Evolutionary conservation across 2,329 filamentous ascomycete genomes (phyloP).

Genomic region (Lecanicillium sp.): DNA sequence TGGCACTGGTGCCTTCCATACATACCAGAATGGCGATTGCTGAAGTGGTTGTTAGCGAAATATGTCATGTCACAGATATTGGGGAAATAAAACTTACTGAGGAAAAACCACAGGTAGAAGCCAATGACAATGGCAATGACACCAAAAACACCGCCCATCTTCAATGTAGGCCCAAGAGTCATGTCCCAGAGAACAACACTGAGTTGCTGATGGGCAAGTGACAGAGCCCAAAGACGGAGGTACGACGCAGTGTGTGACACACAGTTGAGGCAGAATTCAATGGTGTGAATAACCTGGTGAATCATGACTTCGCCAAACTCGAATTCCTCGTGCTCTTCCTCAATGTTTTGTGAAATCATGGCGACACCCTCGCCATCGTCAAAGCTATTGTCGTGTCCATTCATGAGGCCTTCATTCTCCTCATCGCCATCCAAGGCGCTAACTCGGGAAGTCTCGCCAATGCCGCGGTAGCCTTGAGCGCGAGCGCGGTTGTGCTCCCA

Average conservation of each 20-base stretch:
- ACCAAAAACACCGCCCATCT: constrained; percentile 55
- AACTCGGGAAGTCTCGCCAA: constrained; percentile 81
- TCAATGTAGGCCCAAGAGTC: constrained; percentile 76
- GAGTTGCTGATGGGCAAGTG: constrained; percentile 94
- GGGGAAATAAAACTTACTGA: constrained; percentile 40
- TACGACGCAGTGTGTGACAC: constrained; percentile 98
- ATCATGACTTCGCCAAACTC: constrained; percentile 98
- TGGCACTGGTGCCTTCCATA: constrained; percentile 94
- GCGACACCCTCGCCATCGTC: constrained; percentile 72
- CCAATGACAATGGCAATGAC: constrained; percentile 73
- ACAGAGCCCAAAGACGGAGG: constrained; percentile 95
- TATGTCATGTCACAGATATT: background rate
- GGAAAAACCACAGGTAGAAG: constrained; percentile 85
- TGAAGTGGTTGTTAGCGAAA: constrained; percentile 18
- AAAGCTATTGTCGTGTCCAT: constrained; percentile 50
- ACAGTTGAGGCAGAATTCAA: constrained; percentile 98
- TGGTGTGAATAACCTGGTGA: constrained; percentile 97
- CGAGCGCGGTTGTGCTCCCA: constrained; percentile 88
- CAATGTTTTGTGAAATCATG: constrained; percentile 82
- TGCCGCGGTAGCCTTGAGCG: constrained; percentile 82
- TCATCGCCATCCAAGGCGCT: constrained; percentile 88
- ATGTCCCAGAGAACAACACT: constrained; percentile 94
- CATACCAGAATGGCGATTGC: constrained; percentile 63
- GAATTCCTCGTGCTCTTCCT: constrained; percentile 88
- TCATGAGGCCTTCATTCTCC: constrained; percentile 47